A percentile compares a stretch with the other conserved stretches of the same genome.
phyloP scores from a whole-genome alignment of 106 monocot genomes.

The Posidonia australis region DNA sequence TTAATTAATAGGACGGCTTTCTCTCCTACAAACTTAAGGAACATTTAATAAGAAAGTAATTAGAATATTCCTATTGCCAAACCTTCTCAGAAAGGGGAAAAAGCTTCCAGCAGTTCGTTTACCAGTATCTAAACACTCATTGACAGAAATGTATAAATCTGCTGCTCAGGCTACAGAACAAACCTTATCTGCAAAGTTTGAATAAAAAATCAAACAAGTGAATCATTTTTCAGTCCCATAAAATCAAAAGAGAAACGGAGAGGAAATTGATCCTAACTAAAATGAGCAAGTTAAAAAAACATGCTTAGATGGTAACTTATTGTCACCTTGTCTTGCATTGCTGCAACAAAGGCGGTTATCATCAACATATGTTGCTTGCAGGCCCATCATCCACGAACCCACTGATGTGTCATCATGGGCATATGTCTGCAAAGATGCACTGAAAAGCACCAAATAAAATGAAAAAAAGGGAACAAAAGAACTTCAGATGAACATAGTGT shows the following conservation, averaged over 20 bases:
- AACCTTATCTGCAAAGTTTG: constrained; percentile 55
- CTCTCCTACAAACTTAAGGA: too few relatives aligned
- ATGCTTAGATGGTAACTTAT: neutral
- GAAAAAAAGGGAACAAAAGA: too few relatives aligned
- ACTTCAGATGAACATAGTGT: too few relatives aligned
- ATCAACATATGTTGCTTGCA: constrained; percentile 72
- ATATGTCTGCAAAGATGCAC: constrained; percentile 79
- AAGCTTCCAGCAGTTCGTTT: too few relatives aligned
- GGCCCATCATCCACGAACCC: constrained; percentile 98
- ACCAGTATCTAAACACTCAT: too few relatives aligned
- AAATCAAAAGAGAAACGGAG: neutral
- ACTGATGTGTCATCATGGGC: constrained; percentile 82
- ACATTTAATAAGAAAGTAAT: too few relatives aligned
- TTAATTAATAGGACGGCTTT: too few relatives aligned
- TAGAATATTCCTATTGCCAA: too few relatives aligned
- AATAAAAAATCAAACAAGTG: neutral
- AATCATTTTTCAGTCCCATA: neutral
- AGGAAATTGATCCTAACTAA: neutral
- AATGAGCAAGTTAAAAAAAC: neutral
- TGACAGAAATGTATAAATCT: neutral
- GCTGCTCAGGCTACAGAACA: constrained; percentile 59
- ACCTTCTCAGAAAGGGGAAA: too few relatives aligned
- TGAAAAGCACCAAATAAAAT: constrained; percentile 16
- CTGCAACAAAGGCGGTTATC: constrained; percentile 90
- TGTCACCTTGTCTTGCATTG: constrained; percentile 64